Conservation (phyloP, 176 grass and related monocot genomes). For the Miscanthus lutarioriparius region DNA sequence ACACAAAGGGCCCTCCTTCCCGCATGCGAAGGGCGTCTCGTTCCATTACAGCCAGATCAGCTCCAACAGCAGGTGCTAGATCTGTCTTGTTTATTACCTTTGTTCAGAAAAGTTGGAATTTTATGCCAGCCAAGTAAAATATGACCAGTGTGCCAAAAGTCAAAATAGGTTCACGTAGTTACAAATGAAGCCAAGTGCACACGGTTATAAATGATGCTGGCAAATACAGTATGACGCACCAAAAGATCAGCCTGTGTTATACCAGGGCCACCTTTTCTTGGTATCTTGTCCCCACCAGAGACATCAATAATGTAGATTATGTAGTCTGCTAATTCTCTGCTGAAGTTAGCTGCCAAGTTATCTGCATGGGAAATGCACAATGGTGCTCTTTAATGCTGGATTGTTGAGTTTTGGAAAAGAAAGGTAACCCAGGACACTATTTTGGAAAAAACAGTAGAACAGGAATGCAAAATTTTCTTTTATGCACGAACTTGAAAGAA, state of each 20-base stretch:
- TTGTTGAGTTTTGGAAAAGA: background rate
- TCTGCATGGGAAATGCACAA: slow-evolving; percentile 51
- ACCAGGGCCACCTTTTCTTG: slow-evolving; percentile 91
- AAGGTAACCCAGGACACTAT: background rate
- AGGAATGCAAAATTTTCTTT: background rate
- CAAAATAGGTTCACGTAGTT: background rate
- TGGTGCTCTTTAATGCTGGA: background rate
- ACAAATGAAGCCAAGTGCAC: background rate
- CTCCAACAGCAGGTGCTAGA: slow-evolving; percentile 79
- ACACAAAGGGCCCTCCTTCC: slow-evolving; percentile 89
- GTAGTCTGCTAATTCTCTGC: slow-evolving; percentile 95
- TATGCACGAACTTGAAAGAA: background rate
- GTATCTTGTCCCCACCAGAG: slow-evolving; percentile 96
- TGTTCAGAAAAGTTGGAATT: background rate
- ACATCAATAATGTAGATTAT: slow-evolving; percentile 99
- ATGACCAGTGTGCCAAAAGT: background rate
- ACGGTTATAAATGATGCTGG: background rate
- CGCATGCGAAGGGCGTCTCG: slow-evolving; percentile 80
- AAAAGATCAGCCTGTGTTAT: slow-evolving; percentile 96
- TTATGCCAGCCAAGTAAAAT: background rate
- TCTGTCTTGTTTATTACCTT: slow-evolving; percentile 99
- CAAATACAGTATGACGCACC: slow-evolving; percentile 37
- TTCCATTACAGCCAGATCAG: slow-evolving; percentile 86
- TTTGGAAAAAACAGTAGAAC: background rate
- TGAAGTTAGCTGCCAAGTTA: slow-evolving; percentile 98